These are phyloP conservation scores for Kwoniella dendrophila DNA, from an alignment of 768 basidiomycete species.

Conservation along the genomic window DNA sequence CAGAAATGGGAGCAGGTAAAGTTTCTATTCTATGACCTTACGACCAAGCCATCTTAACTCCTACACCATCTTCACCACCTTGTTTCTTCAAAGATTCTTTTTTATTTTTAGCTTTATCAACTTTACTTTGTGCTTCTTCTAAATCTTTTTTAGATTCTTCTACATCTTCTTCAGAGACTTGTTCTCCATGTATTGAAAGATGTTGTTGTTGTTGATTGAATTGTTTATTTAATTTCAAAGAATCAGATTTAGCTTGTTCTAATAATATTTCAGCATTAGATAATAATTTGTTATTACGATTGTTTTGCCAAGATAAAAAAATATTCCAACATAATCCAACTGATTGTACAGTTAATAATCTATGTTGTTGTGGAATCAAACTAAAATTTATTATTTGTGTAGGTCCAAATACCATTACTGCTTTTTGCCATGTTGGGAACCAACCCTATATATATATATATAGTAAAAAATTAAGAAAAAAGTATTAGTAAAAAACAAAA, in stretches of 20 bases:
- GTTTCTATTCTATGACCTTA: neutral
- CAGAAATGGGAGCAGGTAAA: neutral
- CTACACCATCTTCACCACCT: constrained; percentile 32
- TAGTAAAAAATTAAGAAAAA: neutral
- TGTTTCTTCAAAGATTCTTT: constrained; percentile 25
- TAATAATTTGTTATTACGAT: constrained; percentile 35
- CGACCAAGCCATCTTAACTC: constrained; percentile 35
- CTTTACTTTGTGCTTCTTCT: too few species aligned
- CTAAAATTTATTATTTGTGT: constrained; percentile 52
- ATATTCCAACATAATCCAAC: constrained; percentile 54
- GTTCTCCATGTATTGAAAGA: neutral
- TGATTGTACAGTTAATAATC: constrained; percentile 45
- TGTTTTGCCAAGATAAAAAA: constrained; percentile 52
- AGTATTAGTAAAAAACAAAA: too few species aligned
- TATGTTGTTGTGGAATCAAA: constrained; percentile 47
- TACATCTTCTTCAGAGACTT: constrained; percentile 18
- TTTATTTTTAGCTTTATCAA: constrained; percentile 22
- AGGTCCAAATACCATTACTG: constrained; percentile 46
- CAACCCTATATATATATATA: constrained; percentile 17
- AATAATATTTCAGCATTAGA: constrained; percentile 28
- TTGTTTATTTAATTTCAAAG: neutral
- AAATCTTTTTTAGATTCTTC: constrained; percentile 22
- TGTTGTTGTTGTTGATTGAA: neutral
- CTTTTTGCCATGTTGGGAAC: constrained; percentile 45
- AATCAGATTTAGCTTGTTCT: constrained; percentile 9